Base-by-base conservation (phyloP, 257 asterid species). In the Coffea canephora region DNA sequence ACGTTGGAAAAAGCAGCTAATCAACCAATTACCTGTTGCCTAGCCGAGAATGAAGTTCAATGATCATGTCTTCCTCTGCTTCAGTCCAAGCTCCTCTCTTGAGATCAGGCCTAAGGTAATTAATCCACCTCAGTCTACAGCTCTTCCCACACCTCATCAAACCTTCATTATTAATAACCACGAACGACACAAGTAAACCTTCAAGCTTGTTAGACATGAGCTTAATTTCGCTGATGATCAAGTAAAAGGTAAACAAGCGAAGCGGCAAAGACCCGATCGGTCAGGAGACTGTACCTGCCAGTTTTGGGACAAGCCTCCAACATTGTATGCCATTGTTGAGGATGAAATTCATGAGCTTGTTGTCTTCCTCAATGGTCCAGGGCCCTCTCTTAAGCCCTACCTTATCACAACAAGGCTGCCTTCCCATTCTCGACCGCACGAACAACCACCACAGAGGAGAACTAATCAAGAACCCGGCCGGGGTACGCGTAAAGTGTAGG, bases 91-190 rank as follows among this genome's bases (percentile, higher is more conserved):
- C 91, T 1, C 97, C 98, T 87, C 97, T 87, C 81, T 94, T 94
- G 21, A 94, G 89, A 80, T 92, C 98, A 5, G 98, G 98, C 83
- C 98, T 89, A 1, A 92, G 69, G 77, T 93, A 93, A 74, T 93
- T 92, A 55, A 93, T 91, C 98, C 98, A 93, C 85, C 97, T 91
- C 43, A 93, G n/a, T 83, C 97, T 83, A 78, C 97, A 93, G 70
- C 97, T 93, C 88, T 93, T 91, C 12, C 98, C 98, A 16, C 98
- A 93, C 85, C 97, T 93, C 93, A 85, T 89, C 83, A 93, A 73
- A 77, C 97, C 97, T 93, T 77, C 78, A 79, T 48, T 18, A 79
- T 48, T 18, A 71, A 45, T 34, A 0, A 67, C 61, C 46, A 0
- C 25, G 6, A 77, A 65, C 48, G 50, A 0, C 64, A 46, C 0